Percentiles rank a stretch among this genome's conserved stretches.
Evolutionary conservation across 805 yeast species (phyloP).

Genomic region (Suhomyces faveliae): DNA sequence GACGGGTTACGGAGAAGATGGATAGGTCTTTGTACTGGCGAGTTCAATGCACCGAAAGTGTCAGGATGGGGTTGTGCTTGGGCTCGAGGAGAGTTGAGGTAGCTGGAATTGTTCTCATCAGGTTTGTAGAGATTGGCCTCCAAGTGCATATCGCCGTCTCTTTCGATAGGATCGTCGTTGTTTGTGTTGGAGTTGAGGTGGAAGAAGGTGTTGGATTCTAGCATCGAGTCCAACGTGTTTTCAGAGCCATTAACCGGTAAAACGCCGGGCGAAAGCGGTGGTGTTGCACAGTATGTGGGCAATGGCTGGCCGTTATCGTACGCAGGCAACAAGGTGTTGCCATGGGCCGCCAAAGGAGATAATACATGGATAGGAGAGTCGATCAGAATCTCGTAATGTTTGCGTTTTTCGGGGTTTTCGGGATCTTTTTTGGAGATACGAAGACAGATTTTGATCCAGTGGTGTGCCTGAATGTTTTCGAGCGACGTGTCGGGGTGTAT

Average conservation of each 20-base stretch:
- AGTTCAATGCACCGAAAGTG: slow-evolving; percentile 42
- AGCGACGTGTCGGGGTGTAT: slow-evolving; percentile 86
- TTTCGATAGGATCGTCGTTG: slow-evolving; percentile 34
- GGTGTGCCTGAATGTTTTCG: slow-evolving; percentile 80
- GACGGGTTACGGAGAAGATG: slow-evolving; percentile 55
- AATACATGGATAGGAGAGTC: slow-evolving; percentile 91
- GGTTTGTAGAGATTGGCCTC: slow-evolving; percentile 57
- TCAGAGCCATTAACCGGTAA: slow-evolving; percentile 39
- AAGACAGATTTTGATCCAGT: slow-evolving; percentile 90
- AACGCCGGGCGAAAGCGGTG: slow-evolving; percentile 57
- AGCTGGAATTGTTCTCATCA: slow-evolving; percentile 17
- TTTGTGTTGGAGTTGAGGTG: slow-evolving; percentile 25
- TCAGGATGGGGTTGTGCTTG: slow-evolving; percentile 57
- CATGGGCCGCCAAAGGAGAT: slow-evolving; percentile 75
- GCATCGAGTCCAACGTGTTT: slow-evolving; percentile 18
- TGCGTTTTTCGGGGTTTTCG: slow-evolving; percentile 56
- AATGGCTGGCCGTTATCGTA: slow-evolving; percentile 41
- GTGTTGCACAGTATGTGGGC: slow-evolving; percentile 34
- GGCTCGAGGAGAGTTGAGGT: slow-evolving; percentile 62
- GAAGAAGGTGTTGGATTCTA: slow-evolving; percentile 20
- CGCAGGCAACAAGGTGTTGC: slow-evolving; percentile 74
- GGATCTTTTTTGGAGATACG: slow-evolving; percentile 71
- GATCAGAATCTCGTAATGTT: slow-evolving; percentile 90
- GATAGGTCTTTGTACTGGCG: slow-evolving; percentile 47
- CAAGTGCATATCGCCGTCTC: slow-evolving; percentile 40